Conservation (phyloP, 148 eudicot genomes). For the Amaranthus palmeri region DNA sequence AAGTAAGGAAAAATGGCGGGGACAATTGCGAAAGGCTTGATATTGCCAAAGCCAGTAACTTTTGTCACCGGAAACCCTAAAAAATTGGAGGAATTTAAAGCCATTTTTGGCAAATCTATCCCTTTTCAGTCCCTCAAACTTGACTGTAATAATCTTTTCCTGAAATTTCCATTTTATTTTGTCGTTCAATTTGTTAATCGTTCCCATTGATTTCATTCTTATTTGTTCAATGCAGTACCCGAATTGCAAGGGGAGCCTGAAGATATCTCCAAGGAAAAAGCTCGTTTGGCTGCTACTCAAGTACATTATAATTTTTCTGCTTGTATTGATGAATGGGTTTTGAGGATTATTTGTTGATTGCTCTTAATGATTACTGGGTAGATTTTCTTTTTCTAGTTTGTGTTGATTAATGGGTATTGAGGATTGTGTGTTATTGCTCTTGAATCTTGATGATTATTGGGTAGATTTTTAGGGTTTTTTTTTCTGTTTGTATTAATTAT, state of each 20-base stretch:
- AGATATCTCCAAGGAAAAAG: slow-evolving; percentile 89
- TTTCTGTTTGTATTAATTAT: not conserved
- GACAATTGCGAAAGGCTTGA: slow-evolving; percentile 28
- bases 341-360: not conserved
- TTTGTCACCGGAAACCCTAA: slow-evolving; percentile 92
- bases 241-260: slow-evolving; percentile 97
- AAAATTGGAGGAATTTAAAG: slow-evolving; percentile 81
- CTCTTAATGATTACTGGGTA: slow-evolving; percentile 1
- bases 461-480: slow-evolving; percentile 35
- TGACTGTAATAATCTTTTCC: slow-evolving; percentile 43
- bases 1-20: slow-evolving; percentile 37
- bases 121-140: slow-evolving; percentile 81
- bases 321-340: not conserved
- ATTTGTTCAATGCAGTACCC: slow-evolving; percentile 46
- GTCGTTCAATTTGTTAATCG: not conserved
- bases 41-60: slow-evolving; percentile 58
- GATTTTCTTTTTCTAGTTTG: not conserved
- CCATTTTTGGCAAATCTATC: slow-evolving; percentile 73
- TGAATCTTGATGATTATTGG: slow-evolving; percentile 6
- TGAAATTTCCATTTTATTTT: not conserved
- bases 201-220: not conserved
- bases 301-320: slow-evolving; percentile 21
- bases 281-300: slow-evolving; percentile 81
- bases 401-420: not conserved
- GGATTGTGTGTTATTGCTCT: not conserved